Evolutionary conservation across 257 asterid genomes (phyloP).

Genomic region (Penstemon barbatus): DNA sequence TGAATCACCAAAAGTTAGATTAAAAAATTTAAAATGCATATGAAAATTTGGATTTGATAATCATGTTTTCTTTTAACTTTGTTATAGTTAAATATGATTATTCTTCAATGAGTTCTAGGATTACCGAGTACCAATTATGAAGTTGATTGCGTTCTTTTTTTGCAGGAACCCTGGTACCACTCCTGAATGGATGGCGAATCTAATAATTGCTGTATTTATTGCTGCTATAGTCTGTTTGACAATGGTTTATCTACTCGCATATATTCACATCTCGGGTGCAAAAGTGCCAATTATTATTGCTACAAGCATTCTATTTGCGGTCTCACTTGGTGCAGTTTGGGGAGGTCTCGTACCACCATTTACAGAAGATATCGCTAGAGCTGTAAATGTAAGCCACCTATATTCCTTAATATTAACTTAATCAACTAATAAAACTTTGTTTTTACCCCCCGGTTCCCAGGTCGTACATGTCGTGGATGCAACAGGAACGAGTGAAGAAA

Average conservation of each 20-base stretch:
- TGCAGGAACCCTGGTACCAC: conserved; percentile 86
- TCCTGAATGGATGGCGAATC: conserved; percentile 71
- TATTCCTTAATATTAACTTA: background rate
- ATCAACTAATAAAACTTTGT: background rate
- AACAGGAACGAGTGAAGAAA: conserved; percentile 36
- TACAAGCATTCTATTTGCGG: conserved; percentile 41
- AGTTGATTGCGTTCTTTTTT: conserved; percentile 25
- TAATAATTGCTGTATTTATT: conserved; percentile 57
- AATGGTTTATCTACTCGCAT: conserved; percentile 77
- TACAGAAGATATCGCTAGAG: conserved; percentile 80
- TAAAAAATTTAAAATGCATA: background rate
- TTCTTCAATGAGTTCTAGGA: background rate
- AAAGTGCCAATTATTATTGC: conserved; percentile 55
- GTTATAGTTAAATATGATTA: background rate
- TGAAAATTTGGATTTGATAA: background rate
- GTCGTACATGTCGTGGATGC: conserved; percentile 88
- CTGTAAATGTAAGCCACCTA: conserved; percentile 69
- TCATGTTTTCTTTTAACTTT: background rate
- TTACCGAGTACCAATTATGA: background rate
- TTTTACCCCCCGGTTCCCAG: conserved; percentile 38
- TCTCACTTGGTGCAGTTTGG: conserved; percentile 56
- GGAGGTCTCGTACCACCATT: conserved; percentile 70
- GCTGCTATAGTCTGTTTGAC: conserved; percentile 76
- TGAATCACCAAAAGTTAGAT: background rate
- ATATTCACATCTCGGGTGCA: conserved; percentile 92